Evolutionary conservation across 2,329 filamentous ascomycete species (phyloP).

Genomic region (Xylaria sp.): DNA sequence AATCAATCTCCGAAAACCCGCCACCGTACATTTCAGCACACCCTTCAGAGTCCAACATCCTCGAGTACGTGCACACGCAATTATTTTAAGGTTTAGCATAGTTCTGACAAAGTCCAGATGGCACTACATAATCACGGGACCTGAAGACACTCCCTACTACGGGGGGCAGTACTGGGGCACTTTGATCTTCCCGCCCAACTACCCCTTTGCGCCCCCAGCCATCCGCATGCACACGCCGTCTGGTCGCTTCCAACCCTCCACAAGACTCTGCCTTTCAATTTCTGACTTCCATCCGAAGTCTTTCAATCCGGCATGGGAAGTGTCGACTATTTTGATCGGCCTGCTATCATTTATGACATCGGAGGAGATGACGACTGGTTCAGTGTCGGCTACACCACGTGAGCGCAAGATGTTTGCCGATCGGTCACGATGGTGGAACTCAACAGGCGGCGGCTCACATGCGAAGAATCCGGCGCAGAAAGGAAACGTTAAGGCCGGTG

Average conservation of each 20-base stretch:
- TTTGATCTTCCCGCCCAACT: slow-evolving; percentile 93
- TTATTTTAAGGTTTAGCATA: slow-evolving; percentile 19
- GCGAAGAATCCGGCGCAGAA: slow-evolving; percentile 66
- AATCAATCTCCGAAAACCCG: slow-evolving; percentile 75
- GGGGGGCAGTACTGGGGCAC: slow-evolving; percentile 99
- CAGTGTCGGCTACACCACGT: slow-evolving; percentile 77
- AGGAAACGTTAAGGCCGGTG: slow-evolving; percentile 89
- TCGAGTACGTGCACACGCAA: slow-evolving; percentile 72
- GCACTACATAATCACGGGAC: slow-evolving; percentile 96
- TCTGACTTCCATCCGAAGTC: slow-evolving; percentile 97
- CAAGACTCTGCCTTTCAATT: slow-evolving; percentile 92
- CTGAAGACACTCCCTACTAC: slow-evolving; percentile 92
- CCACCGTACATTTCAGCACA: slow-evolving; percentile 91
- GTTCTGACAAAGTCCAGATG: slow-evolving; percentile 64
- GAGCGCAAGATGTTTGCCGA: slow-evolving; percentile 83
- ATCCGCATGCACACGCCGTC: slow-evolving; percentile 99
- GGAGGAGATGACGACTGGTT: slow-evolving; percentile 98
- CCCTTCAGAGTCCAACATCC: slow-evolving; percentile 89
- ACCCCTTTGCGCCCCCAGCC: slow-evolving; percentile 94
- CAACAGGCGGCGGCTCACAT: slow-evolving; percentile 85
- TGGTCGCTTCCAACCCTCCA: slow-evolving; percentile 93
- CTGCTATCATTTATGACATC: slow-evolving; percentile 98
- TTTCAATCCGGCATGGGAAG: slow-evolving; percentile 98
- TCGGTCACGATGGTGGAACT: slow-evolving; percentile 94
- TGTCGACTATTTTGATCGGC: slow-evolving; percentile 94